Percentiles rank a stretch among this genome's conserved stretches.
These are phyloP conservation scores for Cystobasidium pallidum DNA, from an alignment of 1,284 basidiomycete genomes.

Conservation along the genomic window DNA sequence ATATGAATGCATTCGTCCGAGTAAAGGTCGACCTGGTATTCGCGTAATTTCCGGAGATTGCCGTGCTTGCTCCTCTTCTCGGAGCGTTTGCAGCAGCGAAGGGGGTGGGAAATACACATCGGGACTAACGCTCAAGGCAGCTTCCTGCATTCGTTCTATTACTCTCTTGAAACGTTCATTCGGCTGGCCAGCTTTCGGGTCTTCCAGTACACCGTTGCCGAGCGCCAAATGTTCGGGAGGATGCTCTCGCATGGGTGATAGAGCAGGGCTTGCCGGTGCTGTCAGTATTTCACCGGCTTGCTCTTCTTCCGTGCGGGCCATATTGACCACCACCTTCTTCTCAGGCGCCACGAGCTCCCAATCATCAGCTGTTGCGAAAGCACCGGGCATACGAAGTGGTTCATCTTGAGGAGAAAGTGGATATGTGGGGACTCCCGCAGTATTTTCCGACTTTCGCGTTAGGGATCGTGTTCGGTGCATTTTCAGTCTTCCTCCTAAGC, in stretches of 20 bases:
- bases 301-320: constrained; percentile 24
- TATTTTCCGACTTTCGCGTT: constrained; percentile 1
- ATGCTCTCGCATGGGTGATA: neutral
- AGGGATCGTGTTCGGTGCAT: constrained; percentile 24
- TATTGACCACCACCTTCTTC: constrained; percentile 22
- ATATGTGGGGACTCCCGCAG: neutral
- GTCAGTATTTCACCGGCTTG: constrained; percentile 22
- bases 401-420: constrained; percentile 10
- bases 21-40: constrained; percentile 16
- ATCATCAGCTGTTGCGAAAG: constrained; percentile 10
- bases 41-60: constrained; percentile 1
- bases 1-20: constrained; percentile 18
- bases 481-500: constrained; percentile 14
- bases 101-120: constrained; percentile 43
- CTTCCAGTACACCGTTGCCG: neutral
- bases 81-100: constrained; percentile 23
- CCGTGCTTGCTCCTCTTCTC: constrained; percentile 32
- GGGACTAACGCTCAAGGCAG: constrained; percentile 40
- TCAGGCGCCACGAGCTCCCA: constrained; percentile 32
- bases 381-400: constrained; percentile 15
- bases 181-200: neutral
- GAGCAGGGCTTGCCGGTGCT: constrained; percentile 4
- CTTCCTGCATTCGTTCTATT: constrained; percentile 41
- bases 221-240: neutral
- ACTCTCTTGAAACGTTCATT: constrained; percentile 41